phyloP scores from a whole-genome alignment of 495 filamentous ascomycete genomes.

The Penicillium subrubescens region DNA sequence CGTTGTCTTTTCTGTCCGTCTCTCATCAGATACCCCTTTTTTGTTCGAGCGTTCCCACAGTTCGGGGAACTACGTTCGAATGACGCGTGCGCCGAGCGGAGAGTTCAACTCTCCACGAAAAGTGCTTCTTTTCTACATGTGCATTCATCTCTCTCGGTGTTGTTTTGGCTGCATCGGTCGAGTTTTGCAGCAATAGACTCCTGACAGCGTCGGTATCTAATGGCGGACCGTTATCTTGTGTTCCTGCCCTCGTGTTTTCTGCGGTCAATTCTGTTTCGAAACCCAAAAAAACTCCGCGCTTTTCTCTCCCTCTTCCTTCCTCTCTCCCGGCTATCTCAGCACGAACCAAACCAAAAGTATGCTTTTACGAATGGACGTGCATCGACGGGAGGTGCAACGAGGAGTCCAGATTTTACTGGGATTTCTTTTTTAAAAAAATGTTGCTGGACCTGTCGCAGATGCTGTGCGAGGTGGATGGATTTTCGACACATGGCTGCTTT shows the following conservation, averaged over 20 bases:
- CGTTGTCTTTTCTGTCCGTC: slow-evolving; percentile 65
- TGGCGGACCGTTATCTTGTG: slow-evolving; percentile 47
- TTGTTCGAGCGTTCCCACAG: slow-evolving; percentile 41
- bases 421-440: neutral
- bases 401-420: neutral
- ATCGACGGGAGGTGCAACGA: slow-evolving; percentile 22
- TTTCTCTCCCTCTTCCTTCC: slow-evolving; percentile 21
- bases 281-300: slow-evolving; percentile 27
- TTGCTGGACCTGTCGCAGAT: slow-evolving; percentile 3
- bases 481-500: slow-evolving; percentile 40
- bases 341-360: neutral
- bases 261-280: slow-evolving; percentile 19
- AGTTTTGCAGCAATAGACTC: slow-evolving; percentile 51
- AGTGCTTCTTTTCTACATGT: slow-evolving; percentile 49
- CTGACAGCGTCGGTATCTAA: slow-evolving; percentile 55
- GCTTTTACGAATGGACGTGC: slow-evolving; percentile 20
- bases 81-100: slow-evolving; percentile 47
- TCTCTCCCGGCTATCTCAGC: slow-evolving; percentile 29
- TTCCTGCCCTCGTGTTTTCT: slow-evolving; percentile 33
- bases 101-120: slow-evolving; percentile 38
- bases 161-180: slow-evolving; percentile 46
- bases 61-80: slow-evolving; percentile 46
- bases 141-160: slow-evolving; percentile 47
- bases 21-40: slow-evolving; percentile 62
- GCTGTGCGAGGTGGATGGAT: slow-evolving; percentile 13